Base-by-base conservation (phyloP, 2,329 filamentous ascomycete genomes). In the Fusarium sp. region DNA sequence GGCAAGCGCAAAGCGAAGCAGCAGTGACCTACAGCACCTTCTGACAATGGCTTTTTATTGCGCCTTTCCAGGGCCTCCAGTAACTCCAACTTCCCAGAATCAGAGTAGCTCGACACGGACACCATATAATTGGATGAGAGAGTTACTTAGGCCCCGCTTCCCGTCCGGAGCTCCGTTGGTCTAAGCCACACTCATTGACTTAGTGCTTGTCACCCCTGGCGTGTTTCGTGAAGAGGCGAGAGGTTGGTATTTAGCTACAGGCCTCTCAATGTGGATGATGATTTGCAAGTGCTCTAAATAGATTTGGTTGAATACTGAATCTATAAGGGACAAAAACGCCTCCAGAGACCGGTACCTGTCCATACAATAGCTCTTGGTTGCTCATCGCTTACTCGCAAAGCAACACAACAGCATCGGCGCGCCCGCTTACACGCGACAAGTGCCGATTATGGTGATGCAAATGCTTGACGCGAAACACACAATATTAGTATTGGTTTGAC, bases 161-260 rank as follows among this genome's bases (percentile, higher is more conserved):
- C 71, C 71, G 62, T 43, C 38, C 62, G 48, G 68, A 62, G 61
- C 53, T 61, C 67, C 56, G 39, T 57, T 39, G 31, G 71, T 73
- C 71, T 73, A 63, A 73, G 71, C 71, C 71, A 73, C 71, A 67
- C 62, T 73, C 61, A 65, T 65, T 45, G 31, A 43, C 53, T 33
- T 59, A 65, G 45, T 58, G 51, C 64, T 45, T 36, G 24, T 46
- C 38, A 39, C 53, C 59, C 62, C 62, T 65, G 62, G 26, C 26
- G 10, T 36, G 40, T 58, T 63, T 52, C 34, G 53, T 52, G 22
- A 39, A 53, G 36, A 50, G 49, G 43, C 39, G 36, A 53, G 36
- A 50, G 49, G 43, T 43, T 50, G 39, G 40, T 56, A 46, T 50
- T 53, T 20, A 58, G 31, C 43, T 62, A 39, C 24, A 42, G 34